Conservation (phyloP, 1,139 yeast species). For the Kodamaea ohmeri region DNA sequence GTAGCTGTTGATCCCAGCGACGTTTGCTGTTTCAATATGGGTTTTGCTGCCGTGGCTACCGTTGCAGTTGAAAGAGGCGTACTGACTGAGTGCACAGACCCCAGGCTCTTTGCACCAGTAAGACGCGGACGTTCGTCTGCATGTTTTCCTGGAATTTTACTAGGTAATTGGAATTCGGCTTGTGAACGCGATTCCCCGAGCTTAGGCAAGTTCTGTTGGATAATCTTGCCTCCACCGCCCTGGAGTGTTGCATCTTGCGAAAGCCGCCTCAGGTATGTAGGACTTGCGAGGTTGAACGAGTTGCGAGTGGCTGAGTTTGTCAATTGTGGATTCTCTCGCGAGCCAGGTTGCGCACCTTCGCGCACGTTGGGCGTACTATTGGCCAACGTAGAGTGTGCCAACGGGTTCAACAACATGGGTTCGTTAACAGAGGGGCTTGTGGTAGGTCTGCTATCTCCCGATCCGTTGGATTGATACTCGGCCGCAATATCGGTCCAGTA, state of each 20-base stretch:
- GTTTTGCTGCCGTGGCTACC: conserved; percentile 10
- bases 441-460: conserved; percentile 1
- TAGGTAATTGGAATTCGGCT: conserved; percentile 15
- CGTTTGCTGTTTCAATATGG: conserved; percentile 16
- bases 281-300: conserved; percentile 28
- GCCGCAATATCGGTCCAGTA: conserved; percentile 14
- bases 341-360: too few species aligned
- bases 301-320: neutral
- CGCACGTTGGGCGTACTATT: conserved; percentile 3
- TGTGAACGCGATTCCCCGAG: conserved; percentile 16
- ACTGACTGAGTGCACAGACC: conserved; percentile 17
- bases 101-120: conserved; percentile 30
- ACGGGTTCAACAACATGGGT: conserved; percentile 4
- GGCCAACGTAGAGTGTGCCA: conserved; percentile 1
- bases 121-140: conserved; percentile 29
- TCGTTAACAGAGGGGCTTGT: conserved; percentile 8
- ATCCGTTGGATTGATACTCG: conserved; percentile 10
- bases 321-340: too few species aligned
- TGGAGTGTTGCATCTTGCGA: conserved; percentile 34
- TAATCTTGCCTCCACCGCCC: conserved; percentile 41
- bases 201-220: conserved; percentile 30
- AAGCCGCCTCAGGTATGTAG: conserved; percentile 38
- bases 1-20: conserved; percentile 18
- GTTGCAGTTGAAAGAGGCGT: conserved; percentile 5
- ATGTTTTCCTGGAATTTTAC: conserved; percentile 12